These are phyloP conservation scores for Arachnomyces sp. DNA, from an alignment of 2,329 filamentous ascomycete genomes.

Conservation along the genomic window DNA sequence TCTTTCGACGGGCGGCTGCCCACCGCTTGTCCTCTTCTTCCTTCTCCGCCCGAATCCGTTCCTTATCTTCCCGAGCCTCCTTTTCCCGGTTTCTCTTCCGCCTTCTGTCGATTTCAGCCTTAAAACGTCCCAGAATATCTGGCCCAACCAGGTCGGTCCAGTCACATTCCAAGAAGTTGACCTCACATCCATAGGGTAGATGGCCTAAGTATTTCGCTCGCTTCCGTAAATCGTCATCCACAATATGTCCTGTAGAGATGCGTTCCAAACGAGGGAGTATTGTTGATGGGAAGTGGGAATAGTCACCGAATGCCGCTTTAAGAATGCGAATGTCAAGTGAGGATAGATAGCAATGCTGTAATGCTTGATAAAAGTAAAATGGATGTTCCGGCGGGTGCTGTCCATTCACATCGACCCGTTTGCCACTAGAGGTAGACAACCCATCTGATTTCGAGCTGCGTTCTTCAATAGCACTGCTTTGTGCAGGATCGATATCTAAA, in stretches of 20 bases:
- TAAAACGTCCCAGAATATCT: conserved; percentile 67
- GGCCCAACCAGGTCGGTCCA: conserved; percentile 83
- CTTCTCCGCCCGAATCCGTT: conserved; percentile 72
- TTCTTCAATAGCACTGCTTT: background rate
- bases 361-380: conserved; percentile 83
- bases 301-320: conserved; percentile 79
- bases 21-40: conserved; percentile 63
- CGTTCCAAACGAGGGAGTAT: conserved; percentile 82
- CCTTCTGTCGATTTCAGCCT: conserved; percentile 66
- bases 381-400: conserved; percentile 43
- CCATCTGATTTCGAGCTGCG: background rate
- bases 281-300: conserved; percentile 73
- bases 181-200: conserved; percentile 81
- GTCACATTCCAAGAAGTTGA: conserved; percentile 86
- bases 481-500: conserved; percentile 4
- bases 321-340: conserved; percentile 87
- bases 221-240: conserved; percentile 77
- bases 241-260: conserved; percentile 77
- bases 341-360: conserved; percentile 82
- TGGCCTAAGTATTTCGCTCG: conserved; percentile 81
- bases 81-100: conserved; percentile 75
- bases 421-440: too few species aligned
- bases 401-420: conserved; percentile 13
- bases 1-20: conserved; percentile 58
- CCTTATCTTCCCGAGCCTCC: conserved; percentile 76